Evolutionary conservation across 2,329 filamentous ascomycete genomes (phyloP).

Genomic region (Pseudogymnoascus sp.): DNA sequence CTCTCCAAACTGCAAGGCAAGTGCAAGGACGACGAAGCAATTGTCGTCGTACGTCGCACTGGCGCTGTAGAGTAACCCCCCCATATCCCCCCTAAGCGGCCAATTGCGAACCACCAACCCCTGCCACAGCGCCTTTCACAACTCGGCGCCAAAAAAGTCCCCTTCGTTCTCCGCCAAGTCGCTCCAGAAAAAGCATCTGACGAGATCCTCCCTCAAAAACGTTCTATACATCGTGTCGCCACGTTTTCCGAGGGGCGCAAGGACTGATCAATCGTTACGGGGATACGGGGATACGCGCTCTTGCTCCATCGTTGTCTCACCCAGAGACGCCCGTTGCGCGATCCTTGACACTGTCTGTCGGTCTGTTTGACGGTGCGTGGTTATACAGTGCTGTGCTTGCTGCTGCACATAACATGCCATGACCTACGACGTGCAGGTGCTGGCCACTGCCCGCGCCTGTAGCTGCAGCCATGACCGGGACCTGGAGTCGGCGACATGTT

Average conservation of each 20-base stretch:
- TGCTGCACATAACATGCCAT: neutral
- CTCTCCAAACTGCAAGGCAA: slow-evolving; percentile 27
- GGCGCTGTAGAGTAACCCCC: slow-evolving; percentile 5
- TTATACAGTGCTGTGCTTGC: neutral
- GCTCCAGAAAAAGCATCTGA: slow-evolving; percentile 44
- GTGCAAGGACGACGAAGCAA: slow-evolving; percentile 13
- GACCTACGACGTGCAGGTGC: neutral
- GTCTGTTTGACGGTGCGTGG: neutral
- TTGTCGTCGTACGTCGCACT: slow-evolving; percentile 9
- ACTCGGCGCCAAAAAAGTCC: neutral
- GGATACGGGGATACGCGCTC: slow-evolving; percentile 5
- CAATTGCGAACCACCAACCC: slow-evolving; percentile 1
- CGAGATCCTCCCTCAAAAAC: slow-evolving; percentile 19
- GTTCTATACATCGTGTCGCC: slow-evolving; percentile 6
- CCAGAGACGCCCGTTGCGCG: neutral
- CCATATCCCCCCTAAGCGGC: neutral
- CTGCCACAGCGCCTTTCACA: neutral
- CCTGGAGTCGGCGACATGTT: slow-evolving; percentile 1
- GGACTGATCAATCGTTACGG: slow-evolving; percentile 2
- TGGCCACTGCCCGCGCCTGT: neutral
- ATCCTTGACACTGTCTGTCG: neutral
- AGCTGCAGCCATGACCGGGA: neutral
- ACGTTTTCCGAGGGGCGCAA: neutral
- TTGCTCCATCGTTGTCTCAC: slow-evolving; percentile 3
- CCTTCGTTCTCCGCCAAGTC: slow-evolving; percentile 29